Percentiles rank a stretch among this genome's conserved stretches.
These are phyloP conservation scores for Colletotrichum sp. DNA, from an alignment of 2,329 filamentous ascomycete species.

Conservation along the genomic window DNA sequence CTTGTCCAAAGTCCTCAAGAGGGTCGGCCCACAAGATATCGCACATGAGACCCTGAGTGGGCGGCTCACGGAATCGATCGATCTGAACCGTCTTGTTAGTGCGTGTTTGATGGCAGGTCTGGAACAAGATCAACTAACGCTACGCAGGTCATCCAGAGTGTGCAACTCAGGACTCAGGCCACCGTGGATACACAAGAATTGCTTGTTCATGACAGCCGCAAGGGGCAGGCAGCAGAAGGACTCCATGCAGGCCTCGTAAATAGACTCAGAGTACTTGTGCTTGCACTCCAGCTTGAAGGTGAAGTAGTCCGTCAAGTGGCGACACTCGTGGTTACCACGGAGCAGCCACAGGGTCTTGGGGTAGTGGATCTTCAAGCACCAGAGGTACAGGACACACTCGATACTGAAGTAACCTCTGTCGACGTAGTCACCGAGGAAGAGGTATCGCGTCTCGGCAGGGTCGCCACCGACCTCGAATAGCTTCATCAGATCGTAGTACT, in stretches of 20 bases:
- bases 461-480: conserved; percentile 98
- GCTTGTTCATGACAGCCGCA: conserved; percentile 99
- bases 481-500: conserved; percentile 99
- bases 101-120: background rate
- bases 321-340: conserved; percentile 97
- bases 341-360: conserved; percentile 96
- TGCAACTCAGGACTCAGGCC: conserved; percentile 95
- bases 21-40: conserved; percentile 99
- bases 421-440: conserved; percentile 98
- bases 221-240: conserved; percentile 94
- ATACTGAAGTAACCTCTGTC: conserved; percentile 99
- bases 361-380: conserved; percentile 99
- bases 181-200: conserved; percentile 98
- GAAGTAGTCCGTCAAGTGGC: conserved; percentile 99
- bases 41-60: conserved; percentile 97
- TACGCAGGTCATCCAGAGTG: conserved; percentile 92
- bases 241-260: conserved; percentile 98
- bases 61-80: conserved; percentile 96
- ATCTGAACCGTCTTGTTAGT: conserved; percentile 60
- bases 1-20: conserved; percentile 96
- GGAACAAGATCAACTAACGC: conserved; percentile 49
- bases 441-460: conserved; percentile 92
- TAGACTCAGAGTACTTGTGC: conserved; percentile 96
- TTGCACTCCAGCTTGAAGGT: conserved; percentile 99
- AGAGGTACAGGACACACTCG: conserved; percentile 97